Conservation (phyloP, 2,329 filamentous ascomycete genomes). For the Acrocalymma vagum region DNA sequence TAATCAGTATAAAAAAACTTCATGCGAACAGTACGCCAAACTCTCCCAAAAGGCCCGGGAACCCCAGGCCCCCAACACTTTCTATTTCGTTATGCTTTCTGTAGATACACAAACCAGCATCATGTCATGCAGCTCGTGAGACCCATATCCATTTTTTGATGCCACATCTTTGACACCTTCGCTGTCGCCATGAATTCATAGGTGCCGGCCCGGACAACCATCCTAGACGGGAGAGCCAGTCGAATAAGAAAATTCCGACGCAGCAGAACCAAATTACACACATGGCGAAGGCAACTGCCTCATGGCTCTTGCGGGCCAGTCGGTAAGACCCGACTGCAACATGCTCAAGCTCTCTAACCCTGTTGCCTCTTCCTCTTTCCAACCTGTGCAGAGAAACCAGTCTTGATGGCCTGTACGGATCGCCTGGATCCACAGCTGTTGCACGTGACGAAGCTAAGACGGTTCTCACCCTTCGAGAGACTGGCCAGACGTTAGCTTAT, state of each 20-base stretch:
- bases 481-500: slow-evolving; percentile 78
- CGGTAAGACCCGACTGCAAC: no score
- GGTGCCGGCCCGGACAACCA: no score
- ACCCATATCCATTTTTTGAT: no score
- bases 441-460: slow-evolving; percentile 98
- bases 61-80: background rate
- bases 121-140: background rate
- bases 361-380: slow-evolving; percentile 97
- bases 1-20: no score
- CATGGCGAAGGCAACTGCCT: background rate
- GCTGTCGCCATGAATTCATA: no score
- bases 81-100: no score
- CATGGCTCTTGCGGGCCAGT: slow-evolving; percentile 7
- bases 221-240: no score
- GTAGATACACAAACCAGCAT: background rate
- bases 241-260: slow-evolving; percentile 12
- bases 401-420: slow-evolving; percentile 98
- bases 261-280: slow-evolving; percentile 8
- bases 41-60: background rate
- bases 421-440: slow-evolving; percentile 74
- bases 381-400: slow-evolving; percentile 99
- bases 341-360: slow-evolving; percentile 69
- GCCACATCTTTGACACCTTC: no score
- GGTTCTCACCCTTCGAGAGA: slow-evolving; percentile 99
- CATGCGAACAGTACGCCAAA: no score